A percentile compares a stretch with the other conserved stretches of the same genome.
These are phyloP conservation scores for Pseudogymnoascus sp. DNA, from an alignment of 2,329 filamentous ascomycete species.

Conservation along the genomic window DNA sequence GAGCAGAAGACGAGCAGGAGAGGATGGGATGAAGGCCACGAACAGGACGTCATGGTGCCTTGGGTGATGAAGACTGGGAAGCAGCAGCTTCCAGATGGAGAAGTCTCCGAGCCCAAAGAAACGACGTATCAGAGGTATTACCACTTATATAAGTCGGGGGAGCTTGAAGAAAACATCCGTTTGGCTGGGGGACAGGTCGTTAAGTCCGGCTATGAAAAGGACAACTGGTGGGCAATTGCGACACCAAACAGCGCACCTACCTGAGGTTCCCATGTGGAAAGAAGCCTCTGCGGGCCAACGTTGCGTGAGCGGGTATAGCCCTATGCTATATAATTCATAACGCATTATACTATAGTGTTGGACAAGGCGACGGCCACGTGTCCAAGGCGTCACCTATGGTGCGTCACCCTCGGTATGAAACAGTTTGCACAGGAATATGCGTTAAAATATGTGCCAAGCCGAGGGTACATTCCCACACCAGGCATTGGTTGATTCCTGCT, in stretches of 20 bases:
- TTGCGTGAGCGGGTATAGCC: background rate
- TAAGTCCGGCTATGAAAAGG: slow-evolving; percentile 83
- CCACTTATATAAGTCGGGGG: slow-evolving; percentile 79
- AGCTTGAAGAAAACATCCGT: slow-evolving; percentile 72
- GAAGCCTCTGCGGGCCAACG: background rate
- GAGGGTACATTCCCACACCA: background rate
- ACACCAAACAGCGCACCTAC: background rate
- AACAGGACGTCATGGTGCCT: slow-evolving; percentile 90
- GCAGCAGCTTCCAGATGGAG: slow-evolving; percentile 22
- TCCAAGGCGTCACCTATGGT: background rate
- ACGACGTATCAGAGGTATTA: slow-evolving; percentile 75
- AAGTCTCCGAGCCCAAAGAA: slow-evolving; percentile 26
- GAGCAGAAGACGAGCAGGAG: slow-evolving; percentile 82
- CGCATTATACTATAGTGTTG: slow-evolving; percentile 5
- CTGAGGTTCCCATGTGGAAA: background rate
- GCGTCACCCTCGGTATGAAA: background rate
- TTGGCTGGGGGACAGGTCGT: slow-evolving; percentile 68
- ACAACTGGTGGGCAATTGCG: slow-evolving; percentile 92
- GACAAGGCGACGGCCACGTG: background rate
- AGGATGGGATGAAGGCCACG: slow-evolving; percentile 76
- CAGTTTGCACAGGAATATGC: slow-evolving; percentile 4
- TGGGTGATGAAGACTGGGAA: slow-evolving; percentile 62
- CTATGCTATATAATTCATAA: background rate
- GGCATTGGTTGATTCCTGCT: background rate
- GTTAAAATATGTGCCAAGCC: background rate